Evolutionary conservation across 352 stramenopile species (phyloP), one percentile per base, ranked within the genome.

Genomic region (Phytophthora pini): DNA sequence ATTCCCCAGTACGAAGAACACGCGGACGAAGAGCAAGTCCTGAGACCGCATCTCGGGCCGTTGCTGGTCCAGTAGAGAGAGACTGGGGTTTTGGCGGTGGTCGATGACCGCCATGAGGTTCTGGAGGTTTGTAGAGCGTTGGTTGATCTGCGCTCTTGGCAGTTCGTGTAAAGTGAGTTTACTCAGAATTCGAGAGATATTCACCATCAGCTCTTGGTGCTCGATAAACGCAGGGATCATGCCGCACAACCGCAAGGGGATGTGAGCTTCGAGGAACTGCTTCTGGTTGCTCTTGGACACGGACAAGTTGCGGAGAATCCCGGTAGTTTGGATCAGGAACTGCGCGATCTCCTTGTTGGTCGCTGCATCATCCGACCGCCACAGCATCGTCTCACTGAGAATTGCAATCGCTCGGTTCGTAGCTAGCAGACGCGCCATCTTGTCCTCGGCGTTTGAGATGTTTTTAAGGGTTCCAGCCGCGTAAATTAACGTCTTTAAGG

Each of bases 1-100:
- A 58, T 97, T 97, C 1, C 89, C 90, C 1, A 97, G 70, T 32
- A 88, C 72, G 56, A 97, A 97, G 56, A 88, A 89, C 22, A 92
- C 70, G 10, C 90, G 88, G 9, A 97, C 61, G 15, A 94, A 72
- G 15, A 93, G 65, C 22, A 77, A 57, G 40, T 89, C 80, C 32
- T 92, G 82, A 31, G 73, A 75, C 3, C 68, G 73, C 26, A 51
- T 68, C 5, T 87, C 79, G 0, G 46, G 27, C 2, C 61, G 70
- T 24, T 89, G 75, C 20, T 82, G 70, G 2, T 68, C 51, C 2
- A 50, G 43, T 7, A 89, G 65, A 10, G 71, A 75, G 0, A 87
- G 64, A 40, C 72, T 76, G 12, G 70, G 57, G 40, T 82, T 87
- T 15, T 73, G 61, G 4, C 50, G 55, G 1, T 56, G 53, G 34